These are phyloP conservation scores for Corylus avellana DNA, from an alignment of 306 rosid genomes.

Conservation along the genomic window DNA sequence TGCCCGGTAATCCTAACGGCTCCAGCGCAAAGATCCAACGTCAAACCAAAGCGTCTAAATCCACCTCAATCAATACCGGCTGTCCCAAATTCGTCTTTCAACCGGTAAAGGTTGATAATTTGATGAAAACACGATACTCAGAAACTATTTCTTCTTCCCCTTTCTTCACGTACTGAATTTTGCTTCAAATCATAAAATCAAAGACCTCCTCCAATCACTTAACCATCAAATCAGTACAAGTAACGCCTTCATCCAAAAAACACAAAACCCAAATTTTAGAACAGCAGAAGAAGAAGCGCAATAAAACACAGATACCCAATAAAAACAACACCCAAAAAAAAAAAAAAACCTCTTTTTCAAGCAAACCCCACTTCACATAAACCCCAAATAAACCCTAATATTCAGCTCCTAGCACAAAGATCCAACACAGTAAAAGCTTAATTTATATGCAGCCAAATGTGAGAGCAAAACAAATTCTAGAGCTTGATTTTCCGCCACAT, in stretches of 20 bases:
- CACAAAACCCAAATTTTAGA: background rate
- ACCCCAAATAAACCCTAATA: constrained; percentile 20
- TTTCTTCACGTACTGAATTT: constrained; percentile 8
- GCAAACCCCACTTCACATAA: constrained; percentile 10
- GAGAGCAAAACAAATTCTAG: background rate
- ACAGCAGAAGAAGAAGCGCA: background rate
- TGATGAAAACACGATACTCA: constrained; percentile 1
- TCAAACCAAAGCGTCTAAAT: constrained; percentile 1
- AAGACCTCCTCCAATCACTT: constrained; percentile 16
- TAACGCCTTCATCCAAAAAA: constrained; percentile 22
- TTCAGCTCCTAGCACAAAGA: constrained; percentile 23
- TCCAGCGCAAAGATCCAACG: constrained; percentile 44
- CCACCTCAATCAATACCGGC: constrained; percentile 11
- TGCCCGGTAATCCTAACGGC: constrained; percentile 46
- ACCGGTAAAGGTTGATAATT: constrained; percentile 2
- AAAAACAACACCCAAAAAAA: background rate
- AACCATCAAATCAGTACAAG: constrained; percentile 1
- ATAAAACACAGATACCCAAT: constrained; percentile 7
- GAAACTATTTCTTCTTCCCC: constrained; percentile 18
- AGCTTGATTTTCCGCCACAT: constrained; percentile 8
- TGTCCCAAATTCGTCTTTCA: constrained; percentile 20
- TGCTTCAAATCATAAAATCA: constrained; percentile 10
- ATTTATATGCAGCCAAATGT: constrained; percentile 1
- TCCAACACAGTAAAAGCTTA: background rate
- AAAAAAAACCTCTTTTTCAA: constrained; percentile 1